Evolutionary conservation across 257 asterid genomes (phyloP), one percentile per base, ranked within the genome.

Genomic region (Lavandula angustifolia): DNA sequence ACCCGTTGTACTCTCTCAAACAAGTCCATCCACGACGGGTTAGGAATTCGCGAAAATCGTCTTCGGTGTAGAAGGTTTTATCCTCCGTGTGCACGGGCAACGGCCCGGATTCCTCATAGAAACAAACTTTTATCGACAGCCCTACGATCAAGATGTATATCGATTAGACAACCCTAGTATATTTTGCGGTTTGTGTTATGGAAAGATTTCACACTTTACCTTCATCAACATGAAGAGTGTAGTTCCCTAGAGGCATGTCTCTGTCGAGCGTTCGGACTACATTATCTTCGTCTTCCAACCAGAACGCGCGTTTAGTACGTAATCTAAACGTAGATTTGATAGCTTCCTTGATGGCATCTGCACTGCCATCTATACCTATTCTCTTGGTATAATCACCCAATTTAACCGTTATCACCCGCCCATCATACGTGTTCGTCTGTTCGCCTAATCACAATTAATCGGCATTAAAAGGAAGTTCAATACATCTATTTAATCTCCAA

Each of bases 271-370:
- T 46, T 33, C 95, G 85, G 14, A 92, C 84, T 1, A 92, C 85
- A 55, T 55, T 77, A 46, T 82, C 95, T 78, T 85, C 98, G 64
- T 89, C 98, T 74, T 89, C 98, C 79, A 92, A 79, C 96, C 97
- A 89, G 68, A 89, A 92, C 41, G 94, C 91, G n/a, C 97, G 91
- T 61, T 77, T 87, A 1, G 97, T 84, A 66, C 97, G 84, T 62
- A 89, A 69, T 67, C 91, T 57, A 65, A 92, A 92, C 57, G 96
- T 85, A 54, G 95, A 82, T 64, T 84, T 82, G 66, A 92, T 85
- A 51, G 98, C 80, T 68, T 87, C 95, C 75, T 85, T 89, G 73
- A 89, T 92, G 61, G 94, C 96, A 34, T 82, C 90, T 35, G 87
- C 71, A 41, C 76, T 79, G 62, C 89, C 97, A 72, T 89, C 96